A percentile compares a stretch with the other conserved stretches of the same genome.
Evolutionary conservation across 2,329 filamentous ascomycete species (phyloP).

Genomic region (Didymella pinodella): DNA sequence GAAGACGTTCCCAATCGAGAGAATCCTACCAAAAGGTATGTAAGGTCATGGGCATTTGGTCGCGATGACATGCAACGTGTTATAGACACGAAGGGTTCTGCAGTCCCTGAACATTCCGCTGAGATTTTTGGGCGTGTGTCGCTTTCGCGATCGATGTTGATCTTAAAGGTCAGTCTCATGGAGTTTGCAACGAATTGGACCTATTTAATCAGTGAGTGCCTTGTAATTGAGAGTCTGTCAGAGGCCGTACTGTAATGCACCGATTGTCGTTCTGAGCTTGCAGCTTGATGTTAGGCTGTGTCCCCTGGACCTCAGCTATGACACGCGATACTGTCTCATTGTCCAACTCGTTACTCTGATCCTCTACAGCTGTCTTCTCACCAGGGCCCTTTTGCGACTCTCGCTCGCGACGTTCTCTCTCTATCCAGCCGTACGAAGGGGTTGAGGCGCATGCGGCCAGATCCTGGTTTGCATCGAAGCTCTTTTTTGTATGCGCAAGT

Average conservation of each 20-base stretch:
- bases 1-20: background rate
- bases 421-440: constrained; percentile 52
- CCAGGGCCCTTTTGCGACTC: constrained; percentile 23
- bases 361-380: constrained; percentile 15
- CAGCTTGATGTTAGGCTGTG: constrained; percentile 40
- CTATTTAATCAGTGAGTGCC: constrained; percentile 26
- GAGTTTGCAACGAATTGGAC: constrained; percentile 38
- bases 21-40: constrained; percentile 44
- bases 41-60: constrained; percentile 42
- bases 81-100: constrained; percentile 39
- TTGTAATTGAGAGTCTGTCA: too few species aligned
- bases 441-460: constrained; percentile 47
- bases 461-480: constrained; percentile 48
- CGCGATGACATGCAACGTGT: constrained; percentile 47
- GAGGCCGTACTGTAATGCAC: constrained; percentile 35
- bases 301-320: constrained; percentile 36
- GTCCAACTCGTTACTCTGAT: constrained; percentile 18
- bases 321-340: constrained; percentile 35
- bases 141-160: constrained; percentile 39
- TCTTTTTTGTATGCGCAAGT: constrained; percentile 48
- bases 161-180: constrained; percentile 37
- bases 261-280: constrained; percentile 35
- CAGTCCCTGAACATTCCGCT: constrained; percentile 43
- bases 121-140: constrained; percentile 38
- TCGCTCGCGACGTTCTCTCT: constrained; percentile 35